These are phyloP conservation scores for Fistulina hepatica DNA, from an alignment of 1,284 basidiomycete species.

Conservation along the genomic window DNA sequence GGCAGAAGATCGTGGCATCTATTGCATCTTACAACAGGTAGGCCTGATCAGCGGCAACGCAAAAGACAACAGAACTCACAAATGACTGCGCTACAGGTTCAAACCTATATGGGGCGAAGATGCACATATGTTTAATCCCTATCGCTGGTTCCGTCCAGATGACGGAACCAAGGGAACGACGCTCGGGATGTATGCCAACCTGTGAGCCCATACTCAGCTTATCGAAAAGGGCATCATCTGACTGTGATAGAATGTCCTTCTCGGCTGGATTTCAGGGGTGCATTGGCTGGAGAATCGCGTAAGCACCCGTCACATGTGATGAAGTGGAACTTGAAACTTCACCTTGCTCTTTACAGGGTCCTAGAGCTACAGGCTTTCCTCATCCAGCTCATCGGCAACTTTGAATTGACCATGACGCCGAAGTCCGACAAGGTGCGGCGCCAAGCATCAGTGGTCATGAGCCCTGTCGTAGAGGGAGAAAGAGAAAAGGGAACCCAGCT, in stretches of 20 bases:
- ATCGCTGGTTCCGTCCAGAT: constrained; percentile 4
- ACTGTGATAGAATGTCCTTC: constrained; percentile 28
- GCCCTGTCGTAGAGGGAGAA: constrained; percentile 36
- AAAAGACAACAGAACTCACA: too few relatives aligned
- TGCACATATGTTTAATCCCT: constrained; percentile 6
- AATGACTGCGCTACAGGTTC: constrained; percentile 21
- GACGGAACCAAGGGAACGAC: not conserved
- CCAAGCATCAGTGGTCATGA: constrained; percentile 32
- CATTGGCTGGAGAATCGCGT: constrained; percentile 42
- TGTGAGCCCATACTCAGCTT: constrained; percentile 9
- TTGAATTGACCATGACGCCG: constrained; percentile 34
- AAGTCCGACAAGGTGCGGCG: constrained; percentile 29
- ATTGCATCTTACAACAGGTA: constrained; percentile 20
- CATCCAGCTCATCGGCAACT: constrained; percentile 35
- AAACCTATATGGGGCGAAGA: constrained; percentile 6
- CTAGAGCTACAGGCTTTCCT: constrained; percentile 42
- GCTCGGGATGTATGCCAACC: not conserved
- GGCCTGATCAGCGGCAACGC: too few relatives aligned
- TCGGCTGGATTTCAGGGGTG: constrained; percentile 30
- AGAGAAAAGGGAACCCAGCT: constrained; percentile 35
- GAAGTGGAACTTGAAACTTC: constrained; percentile 39
- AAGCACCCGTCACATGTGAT: constrained; percentile 33
- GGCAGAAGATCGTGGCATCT: constrained; percentile 25
- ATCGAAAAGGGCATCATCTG: constrained; percentile 1
- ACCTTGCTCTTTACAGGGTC: constrained; percentile 24